phyloP scores from a whole-genome alignment of 169 alveolate genomes.

The Plasmodium yoelii region DNA sequence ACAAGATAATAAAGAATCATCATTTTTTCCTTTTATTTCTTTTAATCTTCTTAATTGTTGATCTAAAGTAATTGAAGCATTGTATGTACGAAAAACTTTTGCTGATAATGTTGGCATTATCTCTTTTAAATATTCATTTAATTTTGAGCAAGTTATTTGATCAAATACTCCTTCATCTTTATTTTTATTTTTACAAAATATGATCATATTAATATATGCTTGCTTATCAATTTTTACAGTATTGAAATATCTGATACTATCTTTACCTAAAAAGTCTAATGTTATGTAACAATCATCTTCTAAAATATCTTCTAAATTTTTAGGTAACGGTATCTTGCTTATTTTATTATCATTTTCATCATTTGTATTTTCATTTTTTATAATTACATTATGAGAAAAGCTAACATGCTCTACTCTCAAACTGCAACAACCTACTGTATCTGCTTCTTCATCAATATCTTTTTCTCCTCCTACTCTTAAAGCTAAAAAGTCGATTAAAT shows the following conservation, averaged over 20 bases:
- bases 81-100: constrained; percentile 99
- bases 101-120: constrained; percentile 98
- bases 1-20: constrained; percentile 14
- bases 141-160: constrained; percentile 84
- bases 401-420: constrained; percentile 97
- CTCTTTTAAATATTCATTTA: constrained; percentile 96
- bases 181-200: constrained; percentile 91
- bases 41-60: constrained; percentile 89
- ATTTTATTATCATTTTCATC: constrained; percentile 73
- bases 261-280: constrained; percentile 97
- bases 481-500: constrained; percentile 98
- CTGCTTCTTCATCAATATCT: constrained; percentile 99
- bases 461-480: constrained; percentile 99
- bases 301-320: constrained; percentile 34
- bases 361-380: constrained; percentile 39
- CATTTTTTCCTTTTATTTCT: constrained; percentile 39
- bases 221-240: constrained; percentile 92
- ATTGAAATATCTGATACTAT: constrained; percentile 96
- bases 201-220: constrained; percentile 88
- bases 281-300: constrained; percentile 83
- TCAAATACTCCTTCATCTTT: constrained; percentile 95
- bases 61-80: constrained; percentile 98
- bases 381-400: constrained; percentile 80
- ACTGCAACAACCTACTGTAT: constrained; percentile 99
- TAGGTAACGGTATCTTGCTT: constrained; percentile 47